Percentiles rank a stretch among this genome's conserved stretches.
phyloP scores from a whole-genome alignment of 441 rosid genomes.

The Gossypium gossypioides region DNA sequence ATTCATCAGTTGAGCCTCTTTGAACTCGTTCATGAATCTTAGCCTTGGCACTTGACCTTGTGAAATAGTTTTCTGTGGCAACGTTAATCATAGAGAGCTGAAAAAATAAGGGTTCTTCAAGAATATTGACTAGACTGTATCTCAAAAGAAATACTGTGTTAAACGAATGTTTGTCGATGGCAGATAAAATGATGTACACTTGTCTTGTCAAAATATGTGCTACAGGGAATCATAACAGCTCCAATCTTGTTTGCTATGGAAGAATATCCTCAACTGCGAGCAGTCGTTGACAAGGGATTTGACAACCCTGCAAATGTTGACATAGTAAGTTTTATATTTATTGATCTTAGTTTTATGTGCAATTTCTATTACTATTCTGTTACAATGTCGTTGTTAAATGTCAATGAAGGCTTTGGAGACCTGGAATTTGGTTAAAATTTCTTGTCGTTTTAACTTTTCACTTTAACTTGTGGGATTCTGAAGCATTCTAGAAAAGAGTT shows the following conservation, averaged over 20 bases:
- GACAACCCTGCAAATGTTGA: conserved; percentile 58
- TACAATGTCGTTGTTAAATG: neutral
- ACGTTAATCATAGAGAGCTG: neutral
- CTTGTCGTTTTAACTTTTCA: neutral
- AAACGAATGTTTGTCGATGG: neutral
- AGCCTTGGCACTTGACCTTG: neutral
- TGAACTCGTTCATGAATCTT: neutral
- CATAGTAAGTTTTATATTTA: conserved; percentile 40
- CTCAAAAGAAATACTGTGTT: neutral
- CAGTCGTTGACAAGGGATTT: conserved; percentile 55
- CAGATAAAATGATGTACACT: neutral
- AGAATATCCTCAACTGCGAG: conserved; percentile 70
- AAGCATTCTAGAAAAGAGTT: neutral
- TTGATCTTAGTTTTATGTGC: neutral
- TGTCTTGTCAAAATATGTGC: neutral
- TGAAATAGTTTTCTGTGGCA: neutral
- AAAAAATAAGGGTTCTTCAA: neutral
- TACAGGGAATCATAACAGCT: conserved; percentile 81
- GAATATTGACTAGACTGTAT: neutral
- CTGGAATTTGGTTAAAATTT: neutral
- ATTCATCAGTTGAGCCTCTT: neutral
- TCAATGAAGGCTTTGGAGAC: neutral
- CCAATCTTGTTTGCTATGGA: conserved; percentile 86
- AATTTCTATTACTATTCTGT: neutral
- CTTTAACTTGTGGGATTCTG: neutral